Evolutionary conservation across 2,329 filamentous ascomycete species (phyloP), one percentile per base, ranked within the genome.

Genomic region (Dactylellina drechsleri): DNA sequence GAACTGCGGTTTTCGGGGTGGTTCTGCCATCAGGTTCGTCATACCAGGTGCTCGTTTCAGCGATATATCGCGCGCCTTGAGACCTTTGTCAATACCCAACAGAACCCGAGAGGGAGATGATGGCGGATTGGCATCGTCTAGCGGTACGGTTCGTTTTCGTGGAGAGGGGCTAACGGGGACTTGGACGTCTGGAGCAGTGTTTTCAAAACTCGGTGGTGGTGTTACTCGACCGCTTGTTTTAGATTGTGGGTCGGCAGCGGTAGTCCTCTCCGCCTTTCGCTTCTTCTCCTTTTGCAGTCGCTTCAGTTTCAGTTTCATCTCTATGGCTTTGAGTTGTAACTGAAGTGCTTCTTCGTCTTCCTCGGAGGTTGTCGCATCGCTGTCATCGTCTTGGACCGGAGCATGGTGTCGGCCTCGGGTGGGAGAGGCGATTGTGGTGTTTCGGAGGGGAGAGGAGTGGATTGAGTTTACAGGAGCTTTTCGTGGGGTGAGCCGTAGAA

Each of bases 331-430:
- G 4, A 98, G 84, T 81, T 96, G 90, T 76, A 99, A 84, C 80
- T 96, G 88, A 40, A 98, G 83, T 0, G 89, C 96, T 84, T 98
- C 93, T 81, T 97, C 94, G 78, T 96, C 93, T 5, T 96, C 87
- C n/a, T 88, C 86, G 7, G 86, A 91, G 83, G 2, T 85, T 83
- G 80, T 81, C 10, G 79, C 80, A 57, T 81, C 81, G 77, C 83
- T 64, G 60, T 68, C 57, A 4, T 62, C 65, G 16, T 59, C 81
- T 81, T 77, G 83, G 13, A 61, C 56, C 1, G 65, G 47, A 40
- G 66, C 57, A 54, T 81, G 81, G 77, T 82, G 49, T 26, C 66
- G 54, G 60, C 58, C 50, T 13, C 62, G 43, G 4, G 79, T 76
- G 15, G 78, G 82, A 3, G 83, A 81, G 10, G 83, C 83, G 5